Evolutionary conservation across 495 filamentous ascomycete genomes (phyloP), one percentile per base, ranked within the genome.

Genomic region (Penicillium dipodomyicola): DNA sequence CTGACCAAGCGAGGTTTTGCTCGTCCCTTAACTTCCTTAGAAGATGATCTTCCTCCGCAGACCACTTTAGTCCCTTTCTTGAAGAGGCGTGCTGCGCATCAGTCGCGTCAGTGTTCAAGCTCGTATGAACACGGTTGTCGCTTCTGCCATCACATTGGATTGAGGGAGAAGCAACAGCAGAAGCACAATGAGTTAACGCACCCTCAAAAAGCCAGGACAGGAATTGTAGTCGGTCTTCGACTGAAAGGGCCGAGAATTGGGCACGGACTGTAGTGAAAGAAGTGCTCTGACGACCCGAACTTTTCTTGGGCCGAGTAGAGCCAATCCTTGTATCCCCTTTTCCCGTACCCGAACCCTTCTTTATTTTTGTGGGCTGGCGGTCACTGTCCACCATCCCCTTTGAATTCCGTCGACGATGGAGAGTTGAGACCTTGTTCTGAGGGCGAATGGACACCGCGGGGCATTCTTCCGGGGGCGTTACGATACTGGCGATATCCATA

Each of bases 131-230:
- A 48, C n/a, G 29, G 45, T 48, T 15, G 45, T 48, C 6, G 5
- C 7, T 48, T 5, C 27, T 48, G 0, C 12, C 29, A 2, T 32
- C 2, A 48, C 0, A 32, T 48, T 32, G 45, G 29, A 12, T 32
- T 48, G 15, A 48, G 19, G n/a, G 27, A 32, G 27, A 48, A 32
- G 25, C 3, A 19, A 17, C 9, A 48, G 2, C 14, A 48, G 25
- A 32, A 32, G 27, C 25, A 25, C 27, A 47, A 30, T 47, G n/a
- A 32, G 44, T 10, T 32, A 48, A 48, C 2, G 27, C 27, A 19
- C 45, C 45, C 45, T 32, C 8, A 48, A 48, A 48, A 8, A 48
- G 27, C 29, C n/a, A 48, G 45, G 45, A 48, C 9, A 42, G 19
- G 40, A 42, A 42, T 22, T 42, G 40, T 22, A 42, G 40, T 42